Percentiles rank a stretch among this genome's conserved stretches.
phyloP scores from a whole-genome alignment of 495 filamentous ascomycete genomes.

The Penicillium odoratum region DNA sequence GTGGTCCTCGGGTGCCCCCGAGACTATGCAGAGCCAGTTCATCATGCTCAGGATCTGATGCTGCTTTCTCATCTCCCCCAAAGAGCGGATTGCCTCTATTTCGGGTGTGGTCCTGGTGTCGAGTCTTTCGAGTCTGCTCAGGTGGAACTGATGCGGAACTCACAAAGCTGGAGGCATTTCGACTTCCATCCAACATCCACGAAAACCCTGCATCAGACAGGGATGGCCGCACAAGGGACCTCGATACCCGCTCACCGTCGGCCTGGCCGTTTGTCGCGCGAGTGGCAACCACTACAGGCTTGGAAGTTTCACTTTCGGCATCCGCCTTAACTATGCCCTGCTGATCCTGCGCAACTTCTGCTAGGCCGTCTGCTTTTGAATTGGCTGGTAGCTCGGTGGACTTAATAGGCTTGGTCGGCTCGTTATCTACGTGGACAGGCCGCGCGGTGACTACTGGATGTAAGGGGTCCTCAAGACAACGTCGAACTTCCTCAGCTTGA shows the following conservation, averaged over 20 bases:
- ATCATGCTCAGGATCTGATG: constrained; percentile 35
- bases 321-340: constrained; percentile 11
- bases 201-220: constrained; percentile 87
- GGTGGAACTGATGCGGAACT: constrained; percentile 48
- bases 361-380: constrained; percentile 1
- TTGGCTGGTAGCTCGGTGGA: constrained; percentile 5
- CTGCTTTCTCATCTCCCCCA: constrained; percentile 35
- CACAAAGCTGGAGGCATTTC: constrained; percentile 50
- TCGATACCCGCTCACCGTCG: constrained; percentile 12
- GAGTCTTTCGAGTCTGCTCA: constrained; percentile 48
- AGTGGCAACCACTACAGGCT: constrained; percentile 11
- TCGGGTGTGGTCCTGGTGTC: constrained; percentile 29
- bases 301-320: constrained; percentile 15
- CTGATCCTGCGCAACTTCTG: constrained; percentile 10
- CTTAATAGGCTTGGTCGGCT: constrained; percentile 18
- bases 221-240: constrained; percentile 22
- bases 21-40: constrained; percentile 51
- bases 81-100: constrained; percentile 42
- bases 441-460: constrained; percentile 37
- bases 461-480: constrained; percentile 68
- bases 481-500: constrained; percentile 75
- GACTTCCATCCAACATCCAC: constrained; percentile 83
- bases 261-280: constrained; percentile 9
- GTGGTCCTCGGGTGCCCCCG: constrained; percentile 48
- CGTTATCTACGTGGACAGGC: constrained; percentile 6